Evolutionary conservation across 2,329 filamentous ascomycete species (phyloP), one percentile per base, ranked within the genome.

Genomic region (Byssoonygena ceratinophila): DNA sequence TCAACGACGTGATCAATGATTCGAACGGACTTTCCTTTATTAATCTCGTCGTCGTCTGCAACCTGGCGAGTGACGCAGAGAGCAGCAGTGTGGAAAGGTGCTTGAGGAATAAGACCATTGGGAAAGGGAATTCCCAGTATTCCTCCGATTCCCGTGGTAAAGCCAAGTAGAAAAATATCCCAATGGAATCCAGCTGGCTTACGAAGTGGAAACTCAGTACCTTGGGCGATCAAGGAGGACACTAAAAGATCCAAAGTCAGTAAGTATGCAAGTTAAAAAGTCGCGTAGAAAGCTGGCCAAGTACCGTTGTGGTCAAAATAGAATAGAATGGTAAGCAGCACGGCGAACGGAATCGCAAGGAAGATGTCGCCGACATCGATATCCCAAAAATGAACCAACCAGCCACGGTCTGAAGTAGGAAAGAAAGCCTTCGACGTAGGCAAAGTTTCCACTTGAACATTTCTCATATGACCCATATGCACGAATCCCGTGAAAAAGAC

Each of bases 401-500:
- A 94, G 41, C 74, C 71, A 37, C 87, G 76, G 54, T 84, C 81
- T 0, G 71, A 74, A 0, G 89, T 94, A 0, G 89, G 89, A 61
- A 80, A 81, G 71, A 94, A 95, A 0, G 88, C 81, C 53, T 79
- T 81, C 57, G 81, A 82, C 0, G 83, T 91, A 0, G 88, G 88
- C 25, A 95, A 73, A 7, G 77, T 82, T 56, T 85, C 79, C 8
- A 94, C 71, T 18, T 80, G 65, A 1, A 94, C 77, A 37, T 76
- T 69, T n/a, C 71, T 71, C 85, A 95, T 91, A 61, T 85, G 83
- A 6, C 88, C 88, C 57, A 94, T 80, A 66, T 92, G 85, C 1
- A 92, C 84, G 61, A 94, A 94, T 0, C 88, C 88, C 0, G 88
- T 89, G 66, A 94, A 94, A 74, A 94, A 94, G 55, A 94, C 72